Conservation (phyloP, 176 grass and related monocot species). For the Ampelocalamus luodianensis region DNA sequence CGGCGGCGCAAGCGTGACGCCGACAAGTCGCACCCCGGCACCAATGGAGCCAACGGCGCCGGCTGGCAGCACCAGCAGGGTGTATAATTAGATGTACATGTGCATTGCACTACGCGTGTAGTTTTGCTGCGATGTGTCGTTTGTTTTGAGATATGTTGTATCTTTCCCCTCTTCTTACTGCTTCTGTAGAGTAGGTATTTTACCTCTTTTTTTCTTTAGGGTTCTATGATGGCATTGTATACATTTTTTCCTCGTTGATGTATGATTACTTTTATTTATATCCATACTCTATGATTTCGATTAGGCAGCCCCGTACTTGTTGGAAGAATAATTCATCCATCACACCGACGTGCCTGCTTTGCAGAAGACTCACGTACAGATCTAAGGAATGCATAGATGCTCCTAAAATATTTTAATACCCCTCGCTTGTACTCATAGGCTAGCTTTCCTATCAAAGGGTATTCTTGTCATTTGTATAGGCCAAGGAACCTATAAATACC, state of each 20-base stretch:
- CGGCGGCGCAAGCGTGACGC: conserved; percentile 41
- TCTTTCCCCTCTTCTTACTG: conserved; percentile 6
- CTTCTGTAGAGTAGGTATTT: neutral
- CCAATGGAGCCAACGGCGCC: conserved; percentile 38
- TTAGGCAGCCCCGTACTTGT: neutral
- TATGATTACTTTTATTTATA: conserved; percentile 50
- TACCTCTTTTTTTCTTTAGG: neutral
- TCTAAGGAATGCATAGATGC: too few relatives aligned
- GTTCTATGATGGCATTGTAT: conserved; percentile 41
- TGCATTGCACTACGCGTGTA: neutral
- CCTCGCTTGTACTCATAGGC: too few relatives aligned
- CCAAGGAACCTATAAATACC: too few relatives aligned
- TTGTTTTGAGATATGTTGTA: conserved; percentile 21
- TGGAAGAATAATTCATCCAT: too few relatives aligned
- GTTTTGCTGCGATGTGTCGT: conserved; percentile 45
- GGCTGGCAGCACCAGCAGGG: conserved; percentile 38
- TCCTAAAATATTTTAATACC: too few relatives aligned
- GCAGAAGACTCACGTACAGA: too few relatives aligned
- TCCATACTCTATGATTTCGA: conserved; percentile 36
- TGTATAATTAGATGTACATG: conserved; percentile 17
- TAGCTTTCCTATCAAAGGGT: too few relatives aligned
- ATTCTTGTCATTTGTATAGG: too few relatives aligned
- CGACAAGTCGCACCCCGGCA: conserved; percentile 29
- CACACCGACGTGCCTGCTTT: too few relatives aligned
- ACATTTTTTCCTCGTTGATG: conserved; percentile 10